Base-by-base conservation (phyloP, 306 rosid species). In the Pterocarpus macrocarpus region DNA sequence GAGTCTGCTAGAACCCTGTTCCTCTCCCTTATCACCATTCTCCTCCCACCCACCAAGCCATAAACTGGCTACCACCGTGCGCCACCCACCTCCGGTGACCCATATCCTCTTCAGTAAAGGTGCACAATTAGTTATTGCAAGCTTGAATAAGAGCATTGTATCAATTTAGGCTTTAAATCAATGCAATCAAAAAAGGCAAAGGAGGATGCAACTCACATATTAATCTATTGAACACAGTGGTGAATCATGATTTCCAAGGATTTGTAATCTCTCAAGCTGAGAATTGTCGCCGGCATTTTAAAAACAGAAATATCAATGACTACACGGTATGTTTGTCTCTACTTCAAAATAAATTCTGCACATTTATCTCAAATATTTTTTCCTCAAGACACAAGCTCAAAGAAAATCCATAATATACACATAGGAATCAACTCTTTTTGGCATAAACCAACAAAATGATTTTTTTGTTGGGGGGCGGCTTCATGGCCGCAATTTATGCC, bases 191-290 rank as follows among this genome's bases (percentile, higher is more conserved):
- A 74, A 71, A 45, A 36, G 47, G 64, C 47, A 44, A 52, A 77
- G 69, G 68, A 49, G 41, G 69, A 76, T 62, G 79, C 13, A 85
- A 85, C 99, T 89, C 85, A 93, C 99, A 80, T 84, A 82, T 80
- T 93, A 85, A 89, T 96, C 97, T 73, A 90, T 76, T 74, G 70
- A 83, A 70, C 90, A 44, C 59, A 93, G 78, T 5, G 97, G 94
- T 32, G 98, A 96, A 81, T 88, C 91, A 82, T 85, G 97, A 89
- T 81, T 81, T 79, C 90, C 94, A 78, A 96, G 89, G 58, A 90
- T 75, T 80, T 91, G 97, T 64, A 68, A 81, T 82, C 82, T 86
- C 81, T 95, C 99, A 77, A 80, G 87, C 67, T 89, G 92, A 86
- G 90, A 83, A 84, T 83, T 86, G 71, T 91, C 92, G 90, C 99